These are phyloP conservation scores for Quercus dentata DNA, from an alignment of 306 rosid species.

Conservation along the genomic window DNA sequence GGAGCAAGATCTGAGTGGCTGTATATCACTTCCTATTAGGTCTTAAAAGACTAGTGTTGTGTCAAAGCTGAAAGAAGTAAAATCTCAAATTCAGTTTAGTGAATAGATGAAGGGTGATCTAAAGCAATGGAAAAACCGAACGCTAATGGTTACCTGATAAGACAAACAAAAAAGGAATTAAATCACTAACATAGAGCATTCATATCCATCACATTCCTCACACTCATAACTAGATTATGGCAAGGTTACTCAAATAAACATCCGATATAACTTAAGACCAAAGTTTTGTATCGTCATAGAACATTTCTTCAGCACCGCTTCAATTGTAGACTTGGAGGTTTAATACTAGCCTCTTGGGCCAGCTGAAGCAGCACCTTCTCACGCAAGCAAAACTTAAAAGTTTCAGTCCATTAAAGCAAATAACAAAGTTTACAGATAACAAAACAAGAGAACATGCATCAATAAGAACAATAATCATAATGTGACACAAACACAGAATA, in stretches of 20 bases:
- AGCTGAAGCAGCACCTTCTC: not conserved
- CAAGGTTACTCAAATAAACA: constrained; percentile 46
- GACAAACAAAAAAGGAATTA: not conserved
- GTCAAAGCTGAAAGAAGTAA: constrained; percentile 59
- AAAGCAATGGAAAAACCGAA: not conserved
- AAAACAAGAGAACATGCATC: no score
- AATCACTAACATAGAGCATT: constrained; percentile 46
- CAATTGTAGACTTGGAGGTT: constrained; percentile 59
- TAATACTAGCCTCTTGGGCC: constrained; percentile 79
- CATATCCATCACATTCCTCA: constrained; percentile 70
- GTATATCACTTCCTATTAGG: constrained; percentile 24
- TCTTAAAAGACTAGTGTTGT: constrained; percentile 69
- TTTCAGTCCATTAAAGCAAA: no score
- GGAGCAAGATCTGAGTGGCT: not conserved
- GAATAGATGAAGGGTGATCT: not conserved
- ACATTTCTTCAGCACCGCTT: constrained; percentile 41
- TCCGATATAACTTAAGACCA: constrained; percentile 71
- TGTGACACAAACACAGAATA: no score
- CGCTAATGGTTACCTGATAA: not conserved
- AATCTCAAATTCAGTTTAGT: constrained; percentile 18
- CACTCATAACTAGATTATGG: constrained; percentile 60
- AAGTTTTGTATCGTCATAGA: constrained; percentile 52
- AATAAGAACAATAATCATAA: no score
- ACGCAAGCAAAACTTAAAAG: no score
- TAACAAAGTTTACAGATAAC: no score